Evolutionary conservation across 2,329 filamentous ascomycete species (phyloP).

Genomic region (Sphaerulina vaccinii): DNA sequence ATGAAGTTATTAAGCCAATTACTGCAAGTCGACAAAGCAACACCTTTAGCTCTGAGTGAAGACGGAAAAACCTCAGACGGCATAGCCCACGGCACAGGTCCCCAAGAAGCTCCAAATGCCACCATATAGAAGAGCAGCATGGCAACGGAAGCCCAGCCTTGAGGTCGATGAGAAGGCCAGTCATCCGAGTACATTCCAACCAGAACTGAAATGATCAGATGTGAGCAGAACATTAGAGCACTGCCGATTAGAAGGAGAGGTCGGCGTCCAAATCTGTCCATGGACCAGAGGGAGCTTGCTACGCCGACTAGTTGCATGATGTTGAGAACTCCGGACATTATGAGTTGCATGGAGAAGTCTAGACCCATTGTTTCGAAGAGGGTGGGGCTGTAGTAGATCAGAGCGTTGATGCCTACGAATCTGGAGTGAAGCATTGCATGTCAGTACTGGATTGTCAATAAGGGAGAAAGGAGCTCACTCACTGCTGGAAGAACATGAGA

Average conservation of each 20-base stretch:
- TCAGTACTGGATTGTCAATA: not conserved
- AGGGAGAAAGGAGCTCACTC: not conserved
- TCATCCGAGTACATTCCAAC: conserved; percentile 53
- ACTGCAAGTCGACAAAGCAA: conserved; percentile 44
- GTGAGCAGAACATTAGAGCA: conserved; percentile 49
- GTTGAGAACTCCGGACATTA: conserved; percentile 46
- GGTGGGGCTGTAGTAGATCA: conserved; percentile 52
- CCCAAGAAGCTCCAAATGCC: conserved; percentile 57
- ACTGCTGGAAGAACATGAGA: conserved; percentile 56
- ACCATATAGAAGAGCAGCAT: conserved; percentile 35
- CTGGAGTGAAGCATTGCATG: conserved; percentile 38
- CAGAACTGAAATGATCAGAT: conserved; percentile 53
- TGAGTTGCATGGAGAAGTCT: conserved; percentile 39
- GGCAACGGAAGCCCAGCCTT: conserved; percentile 43
- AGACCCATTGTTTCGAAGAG: conserved; percentile 46
- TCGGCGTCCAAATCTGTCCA: conserved; percentile 45
- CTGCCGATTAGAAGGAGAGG: conserved; percentile 45
- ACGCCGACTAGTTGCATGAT: conserved; percentile 46
- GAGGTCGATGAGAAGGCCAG: conserved; percentile 44
- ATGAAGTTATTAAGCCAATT: conserved; percentile 63
- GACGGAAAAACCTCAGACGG: conserved; percentile 63
- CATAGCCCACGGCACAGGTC: conserved; percentile 35
- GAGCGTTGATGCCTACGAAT: conserved; percentile 42
- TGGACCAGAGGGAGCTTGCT: conserved; percentile 43
- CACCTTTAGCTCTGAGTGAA: conserved; percentile 62